A percentile compares a stretch with the other conserved stretches of the same genome.
Evolutionary conservation across 177 flowering plant genomes (phyloP).

Genomic region (Vitis hybrid): DNA sequence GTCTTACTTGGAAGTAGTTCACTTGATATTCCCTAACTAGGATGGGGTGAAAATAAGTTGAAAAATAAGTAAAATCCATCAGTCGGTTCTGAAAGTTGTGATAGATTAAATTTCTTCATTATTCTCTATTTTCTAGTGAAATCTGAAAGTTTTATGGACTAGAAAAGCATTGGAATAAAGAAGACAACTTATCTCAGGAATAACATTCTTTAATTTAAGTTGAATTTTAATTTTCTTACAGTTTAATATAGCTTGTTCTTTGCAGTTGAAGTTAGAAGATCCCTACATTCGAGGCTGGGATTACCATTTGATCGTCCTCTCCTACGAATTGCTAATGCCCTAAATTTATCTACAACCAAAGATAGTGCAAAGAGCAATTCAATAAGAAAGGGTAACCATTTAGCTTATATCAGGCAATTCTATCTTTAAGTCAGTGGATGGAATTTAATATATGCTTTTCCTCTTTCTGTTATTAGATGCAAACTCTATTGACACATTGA

Average conservation of each 20-base stretch:
- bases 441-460: not conserved
- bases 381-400: conserved; percentile 44
- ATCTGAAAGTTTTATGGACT: too few relatives aligned
- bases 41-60: too few relatives aligned
- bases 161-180: too few relatives aligned
- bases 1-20: too few relatives aligned
- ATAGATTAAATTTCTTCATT: too few relatives aligned
- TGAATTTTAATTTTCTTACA: not conserved
- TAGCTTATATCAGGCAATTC: not conserved
- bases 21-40: too few relatives aligned
- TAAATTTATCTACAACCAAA: conserved; percentile 38
- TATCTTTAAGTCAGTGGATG: not conserved
- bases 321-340: conserved; percentile 72
- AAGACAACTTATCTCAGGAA: too few relatives aligned
- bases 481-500: conserved; percentile 6
- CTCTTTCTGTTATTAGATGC: not conserved
- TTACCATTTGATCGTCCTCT: conserved; percentile 92
- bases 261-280: conserved; percentile 80
- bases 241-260: conserved; percentile 5
- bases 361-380: conserved; percentile 29
- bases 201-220: not conserved
- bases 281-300: conserved; percentile 76
- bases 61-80: too few relatives aligned
- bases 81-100: too few relatives aligned
- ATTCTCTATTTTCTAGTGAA: too few relatives aligned